Base-by-base conservation (phyloP, 306 rosid species). In the Castanea sativa region DNA sequence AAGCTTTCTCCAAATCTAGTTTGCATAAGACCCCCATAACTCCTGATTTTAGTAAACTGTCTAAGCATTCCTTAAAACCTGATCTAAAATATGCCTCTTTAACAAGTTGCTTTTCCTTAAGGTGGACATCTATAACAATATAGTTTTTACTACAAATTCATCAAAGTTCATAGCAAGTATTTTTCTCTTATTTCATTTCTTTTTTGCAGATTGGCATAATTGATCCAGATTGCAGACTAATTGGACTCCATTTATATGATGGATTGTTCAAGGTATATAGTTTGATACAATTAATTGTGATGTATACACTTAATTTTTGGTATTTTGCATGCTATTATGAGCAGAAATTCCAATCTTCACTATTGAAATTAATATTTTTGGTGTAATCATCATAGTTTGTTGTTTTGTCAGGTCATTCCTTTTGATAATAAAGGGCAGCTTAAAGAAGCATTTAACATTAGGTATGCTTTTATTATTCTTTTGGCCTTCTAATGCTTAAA, bases 241-340 rank as follows among this genome's bases (percentile, higher is more conserved):
- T 95, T 81, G 99, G 98, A 79, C 99, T 95, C 75, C 99, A 95
- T 87, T 86, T 95, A 80, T 95, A 95, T 78, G 99, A 95, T 77
- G 99, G 98, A 41, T 84, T 95, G 88, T 95, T 95, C 74, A 95
- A 95, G 89, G 99, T 93, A 80, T 52, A 88, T 71, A 68, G 64
- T 65, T 73, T 69, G 27, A 32, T n/a, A 45, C 21, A 5, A 33
- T 67, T 33, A 33, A 19, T 67, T 33, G 5, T 13, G 3, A 6
- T 11, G 71, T 8, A 21, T 30, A 32, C 19, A 18, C 3, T 16
- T 14, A 27, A 59, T 38, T 16, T 16, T 5, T 45, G 53, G 53
- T 45, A 45, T 23, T 61, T 61, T 74, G 14, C 8, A n/a, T n/a
- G 12, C 56, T 15, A 33, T 7, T 35, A 18, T 45, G 2, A 33